Base-by-base conservation (phyloP, 176 grass and related monocot genomes). In the Typha latifolia region DNA sequence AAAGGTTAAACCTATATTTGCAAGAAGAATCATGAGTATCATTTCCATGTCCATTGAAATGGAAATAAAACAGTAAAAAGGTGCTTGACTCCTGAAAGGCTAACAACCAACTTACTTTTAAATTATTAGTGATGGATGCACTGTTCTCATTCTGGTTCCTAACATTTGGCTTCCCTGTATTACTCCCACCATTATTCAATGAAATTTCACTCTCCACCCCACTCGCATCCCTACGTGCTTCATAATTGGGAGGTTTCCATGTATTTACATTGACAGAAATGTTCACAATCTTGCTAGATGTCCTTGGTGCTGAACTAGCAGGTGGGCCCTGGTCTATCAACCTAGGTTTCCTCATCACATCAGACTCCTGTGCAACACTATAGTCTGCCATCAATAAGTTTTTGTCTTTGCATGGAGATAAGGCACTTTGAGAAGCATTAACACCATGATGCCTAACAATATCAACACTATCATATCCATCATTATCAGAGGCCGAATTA, bases 211-310 rank as follows among this genome's bases (percentile, higher is more conserved):
- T 85, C 80, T 91, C 88, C 64, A 91, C 72, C 75, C 81, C 79
- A 51, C 76, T 66, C 77, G 80, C 82, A 89, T 91, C 78, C 74
- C 82, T 81, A 50, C 80, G 83, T 63, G 72, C 77, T 62, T 79
- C 73, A 78, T 76, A 81, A 64, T 47, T 78, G 32, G 48, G 50
- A 86, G 85, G 72, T 75, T 84, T 90, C 72, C 69, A 53, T 5
- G 57, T 80, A 67, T 64, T 82, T 59, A 66, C 71, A 79, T 84
- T 79, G 86, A 72, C 85, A 61, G 74, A 71, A 68, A 62, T 49
- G 75, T 71, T 64, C 23, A 79, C 55, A 49, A 66, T 23, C 82
- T 89, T 87, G 69, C 61, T 86, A 48, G 86, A 86, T 76, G 68
- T 77, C 65, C 76, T 79, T 72, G 57, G 70, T 23, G 63, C 70